These are phyloP conservation scores for Podaxis rugospora DNA, from an alignment of 768 basidiomycete species.

Conservation along the genomic window DNA sequence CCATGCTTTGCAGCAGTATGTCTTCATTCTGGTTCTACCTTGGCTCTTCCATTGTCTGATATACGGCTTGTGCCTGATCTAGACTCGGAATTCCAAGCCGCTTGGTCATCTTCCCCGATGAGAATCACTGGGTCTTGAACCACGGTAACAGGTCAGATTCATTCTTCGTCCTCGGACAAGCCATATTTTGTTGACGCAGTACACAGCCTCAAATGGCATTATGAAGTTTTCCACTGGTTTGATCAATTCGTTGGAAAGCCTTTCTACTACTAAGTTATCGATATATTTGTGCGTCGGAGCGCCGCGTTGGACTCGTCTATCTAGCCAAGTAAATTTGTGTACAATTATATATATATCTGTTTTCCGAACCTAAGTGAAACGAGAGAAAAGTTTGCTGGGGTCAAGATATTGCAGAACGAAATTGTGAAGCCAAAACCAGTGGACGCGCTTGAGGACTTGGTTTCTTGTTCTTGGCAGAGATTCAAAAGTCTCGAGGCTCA, in stretches of 20 bases:
- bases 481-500: too few species aligned
- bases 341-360: not conserved
- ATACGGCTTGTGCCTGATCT: not conserved
- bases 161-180: not conserved
- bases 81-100: conserved; percentile 73
- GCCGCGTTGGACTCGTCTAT: not conserved
- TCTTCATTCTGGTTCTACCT: conserved; percentile 10
- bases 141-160: conserved; percentile 63
- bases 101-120: conserved; percentile 81
- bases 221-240: conserved; percentile 92
- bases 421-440: too few species aligned
- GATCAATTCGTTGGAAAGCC: conserved; percentile 54
- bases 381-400: too few species aligned
- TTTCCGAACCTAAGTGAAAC: not conserved
- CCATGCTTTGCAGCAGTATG: conserved; percentile 82
- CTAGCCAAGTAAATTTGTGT: not conserved
- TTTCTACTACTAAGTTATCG: not conserved
- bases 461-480: not conserved
- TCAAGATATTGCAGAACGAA: too few species aligned
- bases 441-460: too few species aligned
- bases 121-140: conserved; percentile 90
- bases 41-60: not conserved
- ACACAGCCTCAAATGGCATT: conserved; percentile 85
- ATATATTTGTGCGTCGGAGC: not conserved
- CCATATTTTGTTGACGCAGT: not conserved